These are phyloP conservation scores for Crotalaria pallida DNA, from an alignment of 306 rosid species.

Conservation along the genomic window DNA sequence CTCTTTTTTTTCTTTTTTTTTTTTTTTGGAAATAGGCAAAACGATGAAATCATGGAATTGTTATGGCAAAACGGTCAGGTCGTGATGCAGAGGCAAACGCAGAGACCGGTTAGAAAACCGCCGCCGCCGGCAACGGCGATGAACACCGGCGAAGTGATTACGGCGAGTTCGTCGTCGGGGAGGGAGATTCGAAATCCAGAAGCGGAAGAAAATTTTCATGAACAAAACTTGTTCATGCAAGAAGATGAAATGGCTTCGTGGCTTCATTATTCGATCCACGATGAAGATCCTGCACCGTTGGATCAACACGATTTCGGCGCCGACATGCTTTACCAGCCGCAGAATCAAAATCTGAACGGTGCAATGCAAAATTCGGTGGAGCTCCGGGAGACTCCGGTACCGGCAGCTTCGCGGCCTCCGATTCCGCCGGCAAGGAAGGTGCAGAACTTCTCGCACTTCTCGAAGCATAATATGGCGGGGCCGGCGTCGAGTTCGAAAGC, in stretches of 20 bases:
- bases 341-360: not conserved
- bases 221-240: slow-evolving; percentile 55
- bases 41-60: slow-evolving; percentile 66
- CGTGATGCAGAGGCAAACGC: slow-evolving; percentile 53
- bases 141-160: not conserved
- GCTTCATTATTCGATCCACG: slow-evolving; percentile 63
- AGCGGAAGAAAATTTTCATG: slow-evolving; percentile 2
- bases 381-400: not conserved
- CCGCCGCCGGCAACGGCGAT: not conserved
- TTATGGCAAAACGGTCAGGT: slow-evolving; percentile 72
- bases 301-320: slow-evolving; percentile 44
- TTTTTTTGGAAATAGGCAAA: slow-evolving; percentile 46
- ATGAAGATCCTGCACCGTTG: slow-evolving; percentile 43
- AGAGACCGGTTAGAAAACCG: slow-evolving; percentile 33
- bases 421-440: slow-evolving; percentile 28
- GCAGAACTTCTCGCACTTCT: slow-evolving; percentile 37
- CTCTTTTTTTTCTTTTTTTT: too few species aligned
- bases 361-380: slow-evolving; percentile 2
- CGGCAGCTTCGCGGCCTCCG: slow-evolving; percentile 33
- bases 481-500: slow-evolving; percentile 37
- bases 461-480: slow-evolving; percentile 20
- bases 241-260: slow-evolving; percentile 76
- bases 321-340: slow-evolving; percentile 36
- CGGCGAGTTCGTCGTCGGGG: slow-evolving; percentile 6
- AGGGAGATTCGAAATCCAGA: slow-evolving; percentile 30